These are phyloP conservation scores for Breynia disticha DNA, from an alignment of 441 rosid species.

Conservation along the genomic window DNA sequence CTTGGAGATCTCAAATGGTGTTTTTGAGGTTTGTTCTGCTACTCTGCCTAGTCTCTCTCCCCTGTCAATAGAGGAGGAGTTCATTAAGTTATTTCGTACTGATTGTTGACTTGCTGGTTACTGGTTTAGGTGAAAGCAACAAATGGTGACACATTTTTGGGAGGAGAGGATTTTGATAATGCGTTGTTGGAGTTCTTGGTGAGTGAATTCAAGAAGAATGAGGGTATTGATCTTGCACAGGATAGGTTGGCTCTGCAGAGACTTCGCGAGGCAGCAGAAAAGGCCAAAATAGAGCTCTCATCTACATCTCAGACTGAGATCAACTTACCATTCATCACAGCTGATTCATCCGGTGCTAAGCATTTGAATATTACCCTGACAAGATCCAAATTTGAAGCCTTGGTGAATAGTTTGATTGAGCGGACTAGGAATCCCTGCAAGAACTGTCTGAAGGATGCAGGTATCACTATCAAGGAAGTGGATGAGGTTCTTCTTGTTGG, in stretches of 20 bases:
- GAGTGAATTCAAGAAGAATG: constrained; percentile 64
- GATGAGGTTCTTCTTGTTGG: constrained; percentile 95
- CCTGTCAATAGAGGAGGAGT: background rate
- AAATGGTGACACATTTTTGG: constrained; percentile 92
- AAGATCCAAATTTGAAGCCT: constrained; percentile 64
- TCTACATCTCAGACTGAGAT: constrained; percentile 91
- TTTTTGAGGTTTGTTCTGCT: constrained; percentile 60
- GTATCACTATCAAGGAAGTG: constrained; percentile 61
- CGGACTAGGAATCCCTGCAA: constrained; percentile 76
- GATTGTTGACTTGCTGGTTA: too few relatives aligned
- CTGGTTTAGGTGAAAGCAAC: constrained; percentile 82
- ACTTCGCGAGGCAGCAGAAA: constrained; percentile 98
- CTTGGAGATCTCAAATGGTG: constrained; percentile 86
- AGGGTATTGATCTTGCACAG: constrained; percentile 66
- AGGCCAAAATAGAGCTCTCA: constrained; percentile 90
- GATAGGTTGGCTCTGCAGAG: constrained; percentile 88
- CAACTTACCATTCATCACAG: constrained; percentile 88
- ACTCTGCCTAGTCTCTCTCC: background rate
- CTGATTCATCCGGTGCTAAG: constrained; percentile 84
- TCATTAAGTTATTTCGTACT: background rate
- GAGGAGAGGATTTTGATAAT: constrained; percentile 96
- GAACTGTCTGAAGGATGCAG: constrained; percentile 87
- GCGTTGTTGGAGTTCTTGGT: constrained; percentile 71
- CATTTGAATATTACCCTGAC: constrained; percentile 79
- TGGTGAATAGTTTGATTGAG: constrained; percentile 76